Evolutionary conservation across 73 alveolate genomes (phyloP).

Genomic region (Paramecium sexaurelia): DNA sequence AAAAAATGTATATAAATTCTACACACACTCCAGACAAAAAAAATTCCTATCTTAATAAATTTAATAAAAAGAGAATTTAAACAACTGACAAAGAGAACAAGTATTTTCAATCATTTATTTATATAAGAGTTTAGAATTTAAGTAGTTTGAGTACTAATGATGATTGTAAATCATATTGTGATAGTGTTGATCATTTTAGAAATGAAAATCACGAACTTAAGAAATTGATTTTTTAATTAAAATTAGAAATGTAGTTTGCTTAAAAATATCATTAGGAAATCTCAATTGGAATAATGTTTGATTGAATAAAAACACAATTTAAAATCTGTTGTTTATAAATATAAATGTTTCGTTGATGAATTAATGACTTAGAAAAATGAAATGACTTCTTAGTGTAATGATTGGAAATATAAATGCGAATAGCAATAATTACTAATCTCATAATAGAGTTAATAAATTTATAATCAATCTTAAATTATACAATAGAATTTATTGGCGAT

Average conservation of each 20-base stretch:
- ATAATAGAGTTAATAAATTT: neutral
- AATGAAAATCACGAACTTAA: neutral
- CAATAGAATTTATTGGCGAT: neutral
- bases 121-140: neutral
- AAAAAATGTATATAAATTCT: neutral
- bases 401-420: neutral
- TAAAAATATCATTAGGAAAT: neutral
- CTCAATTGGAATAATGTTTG: constrained; percentile 2
- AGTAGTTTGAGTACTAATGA: constrained; percentile 8
- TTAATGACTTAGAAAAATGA: neutral
- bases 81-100: constrained; percentile 32
- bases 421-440: neutral
- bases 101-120: neutral
- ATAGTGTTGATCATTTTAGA: neutral
- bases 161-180: neutral
- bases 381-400: neutral
- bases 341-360: neutral
- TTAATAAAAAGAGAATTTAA: neutral
- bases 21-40: constrained; percentile 26
- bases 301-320: neutral
- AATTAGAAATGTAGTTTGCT: neutral
- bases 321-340: neutral
- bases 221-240: neutral
- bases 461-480: neutral
- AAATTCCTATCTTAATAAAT: neutral